Evolutionary conservation across 768 basidiomycete species (phyloP).

Genomic region (Lentinula lateritia): DNA sequence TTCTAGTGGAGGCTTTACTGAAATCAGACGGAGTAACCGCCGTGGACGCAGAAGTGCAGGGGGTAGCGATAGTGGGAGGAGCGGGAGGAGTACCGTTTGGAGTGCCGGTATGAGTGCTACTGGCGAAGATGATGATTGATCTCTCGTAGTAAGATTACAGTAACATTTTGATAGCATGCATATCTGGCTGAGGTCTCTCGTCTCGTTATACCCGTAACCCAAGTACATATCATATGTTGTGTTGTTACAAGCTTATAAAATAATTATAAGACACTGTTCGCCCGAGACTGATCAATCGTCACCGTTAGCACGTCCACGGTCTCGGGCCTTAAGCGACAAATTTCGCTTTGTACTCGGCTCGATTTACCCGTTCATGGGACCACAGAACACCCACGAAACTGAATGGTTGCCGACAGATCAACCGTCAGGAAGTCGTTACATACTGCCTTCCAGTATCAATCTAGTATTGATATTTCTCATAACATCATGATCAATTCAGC

Average conservation of each 20-base stretch:
- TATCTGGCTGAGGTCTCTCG: background rate
- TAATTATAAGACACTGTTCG: too few species aligned
- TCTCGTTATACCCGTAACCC: background rate
- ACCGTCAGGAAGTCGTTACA: too few species aligned
- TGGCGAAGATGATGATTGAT: slow-evolving; percentile 5
- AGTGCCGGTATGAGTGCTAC: slow-evolving; percentile 63
- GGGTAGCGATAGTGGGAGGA: slow-evolving; percentile 30
- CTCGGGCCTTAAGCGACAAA: background rate
- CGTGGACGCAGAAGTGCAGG: slow-evolving; percentile 55
- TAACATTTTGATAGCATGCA: background rate
- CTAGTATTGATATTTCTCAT: too few species aligned
- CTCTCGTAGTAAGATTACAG: background rate
- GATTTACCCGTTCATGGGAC: background rate
- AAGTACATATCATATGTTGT: too few species aligned
- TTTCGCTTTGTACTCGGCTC: background rate
- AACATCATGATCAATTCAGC: too few species aligned
- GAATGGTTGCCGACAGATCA: too few species aligned
- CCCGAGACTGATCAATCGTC: too few species aligned
- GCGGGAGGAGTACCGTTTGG: slow-evolving; percentile 66
- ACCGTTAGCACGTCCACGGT: background rate
- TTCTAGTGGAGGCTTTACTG: slow-evolving; percentile 70
- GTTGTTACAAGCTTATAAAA: too few species aligned
- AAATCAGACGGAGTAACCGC: slow-evolving; percentile 48
- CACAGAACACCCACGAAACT: background rate
- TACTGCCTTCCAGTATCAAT: too few species aligned